These are phyloP conservation scores for Hypoxylon sp. DNA, from an alignment of 2,329 filamentous ascomycete species.

Conservation along the genomic window DNA sequence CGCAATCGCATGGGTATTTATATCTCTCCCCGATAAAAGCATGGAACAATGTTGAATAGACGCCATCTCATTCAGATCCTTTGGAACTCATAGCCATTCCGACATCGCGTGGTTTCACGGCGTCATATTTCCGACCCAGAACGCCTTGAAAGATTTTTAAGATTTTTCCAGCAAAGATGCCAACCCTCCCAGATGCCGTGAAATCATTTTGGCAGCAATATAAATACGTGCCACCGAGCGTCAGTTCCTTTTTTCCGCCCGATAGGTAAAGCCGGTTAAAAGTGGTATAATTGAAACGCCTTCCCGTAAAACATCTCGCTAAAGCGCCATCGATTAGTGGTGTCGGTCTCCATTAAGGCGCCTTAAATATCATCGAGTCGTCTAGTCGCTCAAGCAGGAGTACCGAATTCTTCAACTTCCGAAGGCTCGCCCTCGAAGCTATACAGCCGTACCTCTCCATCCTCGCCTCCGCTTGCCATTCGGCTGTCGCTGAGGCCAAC, in stretches of 20 bases:
- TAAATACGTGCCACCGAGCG: conserved; percentile 9
- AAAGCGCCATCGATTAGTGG: conserved; percentile 19
- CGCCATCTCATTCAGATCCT: conserved; percentile 6
- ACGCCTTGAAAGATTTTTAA: conserved; percentile 4
- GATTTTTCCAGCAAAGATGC: conserved; percentile 25
- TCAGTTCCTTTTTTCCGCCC: conserved; percentile 21
- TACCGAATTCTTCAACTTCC: conserved; percentile 62
- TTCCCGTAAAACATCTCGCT: conserved; percentile 8
- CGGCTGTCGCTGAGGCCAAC: conserved; percentile 90
- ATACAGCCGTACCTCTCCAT: conserved; percentile 89
- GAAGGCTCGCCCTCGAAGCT: conserved; percentile 70
- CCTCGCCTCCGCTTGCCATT: conserved; percentile 92
- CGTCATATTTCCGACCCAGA: neutral
- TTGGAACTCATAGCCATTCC: neutral
- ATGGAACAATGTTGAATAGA: conserved; percentile 32
- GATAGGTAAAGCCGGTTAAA: conserved; percentile 19
- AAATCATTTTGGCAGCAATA: conserved; percentile 14
- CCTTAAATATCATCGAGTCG: neutral
- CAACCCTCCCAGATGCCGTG: conserved; percentile 19
- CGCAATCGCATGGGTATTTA: conserved; percentile 2
- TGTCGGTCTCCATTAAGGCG: conserved; percentile 10
- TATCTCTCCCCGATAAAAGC: neutral
- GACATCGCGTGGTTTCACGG: neutral
- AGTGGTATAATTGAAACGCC: conserved; percentile 40
- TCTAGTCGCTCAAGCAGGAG: conserved; percentile 56